Evolutionary conservation across 2,329 filamentous ascomycete genomes (phyloP).

Genomic region (Grosmannia huntii): DNA sequence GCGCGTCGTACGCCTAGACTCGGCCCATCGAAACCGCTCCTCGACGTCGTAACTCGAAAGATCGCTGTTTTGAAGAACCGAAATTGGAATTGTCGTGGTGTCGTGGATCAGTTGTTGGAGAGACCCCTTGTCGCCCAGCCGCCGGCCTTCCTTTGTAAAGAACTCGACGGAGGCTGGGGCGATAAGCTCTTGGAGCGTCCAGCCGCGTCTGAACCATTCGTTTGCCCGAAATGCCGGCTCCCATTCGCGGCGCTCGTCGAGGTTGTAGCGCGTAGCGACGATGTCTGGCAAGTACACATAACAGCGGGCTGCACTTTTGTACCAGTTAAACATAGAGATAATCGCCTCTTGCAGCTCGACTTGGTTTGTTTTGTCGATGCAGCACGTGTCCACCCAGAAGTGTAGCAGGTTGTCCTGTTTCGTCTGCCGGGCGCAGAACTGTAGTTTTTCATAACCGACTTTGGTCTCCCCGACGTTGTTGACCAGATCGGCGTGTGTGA

Average conservation of each 20-base stretch:
- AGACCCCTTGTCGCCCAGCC: conserved; percentile 16
- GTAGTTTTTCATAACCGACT: conserved; percentile 6
- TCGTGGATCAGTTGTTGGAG: conserved; percentile 13
- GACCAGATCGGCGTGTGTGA: conserved; percentile 9
- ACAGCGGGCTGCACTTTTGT: conserved; percentile 1
- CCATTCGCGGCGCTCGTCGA: background rate
- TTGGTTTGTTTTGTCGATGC: conserved; percentile 7
- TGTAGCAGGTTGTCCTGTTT: background rate
- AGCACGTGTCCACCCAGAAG: conserved; percentile 9
- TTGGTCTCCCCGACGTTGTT: conserved; percentile 1
- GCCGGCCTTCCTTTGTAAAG: conserved; percentile 12
- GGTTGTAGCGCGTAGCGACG: background rate
- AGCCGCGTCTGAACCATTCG: conserved; percentile 6
- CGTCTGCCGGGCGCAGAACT: background rate
- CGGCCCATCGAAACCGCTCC: conserved; percentile 13
- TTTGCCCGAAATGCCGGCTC: background rate
- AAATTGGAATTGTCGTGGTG: conserved; percentile 13
- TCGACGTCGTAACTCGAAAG: conserved; percentile 12
- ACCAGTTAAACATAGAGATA: conserved; percentile 9
- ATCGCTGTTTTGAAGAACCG: conserved; percentile 9
- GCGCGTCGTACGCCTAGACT: conserved; percentile 6
- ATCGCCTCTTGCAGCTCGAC: conserved; percentile 6
- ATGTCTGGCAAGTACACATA: conserved; percentile 8
- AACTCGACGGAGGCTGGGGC: conserved; percentile 17
- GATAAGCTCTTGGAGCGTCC: conserved; percentile 9